Percentiles rank a stretch among this genome's conserved stretches.
Evolutionary conservation across 116 monocot genomes (phyloP).

Genomic region (Posidonia oceanica): DNA sequence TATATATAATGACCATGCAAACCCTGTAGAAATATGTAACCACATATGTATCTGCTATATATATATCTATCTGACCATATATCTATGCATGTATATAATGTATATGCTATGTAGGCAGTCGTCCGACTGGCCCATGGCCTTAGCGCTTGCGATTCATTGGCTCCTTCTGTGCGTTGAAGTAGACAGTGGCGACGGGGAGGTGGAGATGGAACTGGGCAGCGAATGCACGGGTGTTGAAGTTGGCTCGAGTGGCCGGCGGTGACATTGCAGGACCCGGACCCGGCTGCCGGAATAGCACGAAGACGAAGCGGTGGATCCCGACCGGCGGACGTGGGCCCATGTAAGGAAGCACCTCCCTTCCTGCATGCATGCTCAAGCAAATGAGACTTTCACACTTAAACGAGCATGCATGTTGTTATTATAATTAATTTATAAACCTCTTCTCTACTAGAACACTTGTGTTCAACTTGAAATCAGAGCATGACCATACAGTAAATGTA

Average conservation of each 20-base stretch:
- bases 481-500: too few species aligned
- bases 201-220: conserved; percentile 40
- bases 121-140: not conserved
- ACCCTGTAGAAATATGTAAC: too few species aligned
- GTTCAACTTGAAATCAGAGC: not conserved
- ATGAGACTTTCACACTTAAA: too few species aligned
- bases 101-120: too few species aligned
- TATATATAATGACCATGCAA: too few species aligned
- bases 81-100: too few species aligned
- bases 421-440: too few species aligned
- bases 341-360: conserved; percentile 24
- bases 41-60: too few species aligned
- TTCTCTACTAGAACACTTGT: not conserved
- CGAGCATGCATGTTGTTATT: too few species aligned
- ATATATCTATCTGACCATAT: too few species aligned
- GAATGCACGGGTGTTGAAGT: conserved; percentile 70
- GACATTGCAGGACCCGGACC: conserved; percentile 9
- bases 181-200: conserved; percentile 65
- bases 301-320: conserved; percentile 81
- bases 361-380: conserved; percentile 5
- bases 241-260: conserved; percentile 26
- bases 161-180: conserved; percentile 88
- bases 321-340: conserved; percentile 67
- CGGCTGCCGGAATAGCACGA: conserved; percentile 61
- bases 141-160: conserved; percentile 47